Base-by-base conservation (phyloP, 2,329 filamentous ascomycete species). In the Neonectria ditissima region DNA sequence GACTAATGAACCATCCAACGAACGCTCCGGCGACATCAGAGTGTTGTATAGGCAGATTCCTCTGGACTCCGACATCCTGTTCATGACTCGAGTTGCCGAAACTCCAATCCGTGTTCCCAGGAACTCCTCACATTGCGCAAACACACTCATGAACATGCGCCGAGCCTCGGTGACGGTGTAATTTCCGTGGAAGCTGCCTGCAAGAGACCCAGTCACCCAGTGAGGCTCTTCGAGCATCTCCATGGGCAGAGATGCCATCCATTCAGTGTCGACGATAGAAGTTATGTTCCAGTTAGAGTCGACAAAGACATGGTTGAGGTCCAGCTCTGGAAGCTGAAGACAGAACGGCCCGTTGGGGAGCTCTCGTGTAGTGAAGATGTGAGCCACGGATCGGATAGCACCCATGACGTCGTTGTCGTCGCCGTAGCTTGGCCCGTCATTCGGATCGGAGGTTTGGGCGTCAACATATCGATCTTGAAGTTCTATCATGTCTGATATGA, bases 161-260 rank as follows among this genome's bases (percentile, higher is more conserved):
- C 48, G 56, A 10, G 28, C 30, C 16, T 52, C 14, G 7, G 4
- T 5, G 13, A 22, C 11, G 4, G 37, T 13, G 30, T 37, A 37
- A n/a, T n/a, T n/a, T 2, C 24, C 4, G 24, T 4, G 20, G 3
- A 11, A 24, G 4, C 9, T n/a, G 4, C 34, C 39, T 26, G 24
- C 14, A 45, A 20, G 28, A 53, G 24, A 2, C 56, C 56, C 56
- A 9, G 20, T 56, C 4, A 65, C 2, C 64, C 60, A 63, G 9
- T 59, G 32, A 3, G 56, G 53, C n/a, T 63, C 64, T 4, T 55
- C 47, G 3, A 61, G 14, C 26, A 54, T 54, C 37, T 64, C 64
- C 1, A 61, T 11, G 1, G 64, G 60, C 5, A 64, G 44, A 1
- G 55, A 28, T 0, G 10, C 39, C 2, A 64, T 18, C 56, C 56